phyloP scores from a whole-genome alignment of 495 filamentous ascomycete genomes.

The Lichina pygmaea region DNA sequence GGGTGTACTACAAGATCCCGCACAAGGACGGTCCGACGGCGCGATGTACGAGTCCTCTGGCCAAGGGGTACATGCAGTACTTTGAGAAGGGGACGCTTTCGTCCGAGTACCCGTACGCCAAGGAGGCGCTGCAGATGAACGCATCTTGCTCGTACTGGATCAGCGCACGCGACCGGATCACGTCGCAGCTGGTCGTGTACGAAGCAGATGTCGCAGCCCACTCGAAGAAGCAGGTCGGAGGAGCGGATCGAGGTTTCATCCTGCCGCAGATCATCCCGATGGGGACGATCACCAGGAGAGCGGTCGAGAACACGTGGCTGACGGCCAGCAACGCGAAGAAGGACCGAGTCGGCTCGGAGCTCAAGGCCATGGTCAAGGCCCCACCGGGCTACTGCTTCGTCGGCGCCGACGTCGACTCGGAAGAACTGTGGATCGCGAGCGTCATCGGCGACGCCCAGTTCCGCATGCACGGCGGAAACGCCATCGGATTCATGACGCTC shows the following conservation, averaged over 20 bases:
- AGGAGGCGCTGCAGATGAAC: conserved; percentile 93
- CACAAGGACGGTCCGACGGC: conserved; percentile 83
- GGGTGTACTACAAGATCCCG: conserved; percentile 74
- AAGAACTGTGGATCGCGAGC: conserved; percentile 96
- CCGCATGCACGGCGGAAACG: conserved; percentile 79
- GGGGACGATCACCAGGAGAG: conserved; percentile 90
- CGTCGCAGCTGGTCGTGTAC: conserved; percentile 81
- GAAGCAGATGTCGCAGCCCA: conserved; percentile 12
- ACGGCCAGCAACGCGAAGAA: conserved; percentile 90
- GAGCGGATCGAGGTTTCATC: conserved; percentile 45
- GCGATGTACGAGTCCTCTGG: conserved; percentile 59
- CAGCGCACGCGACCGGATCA: conserved; percentile 73
- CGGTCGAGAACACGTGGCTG: conserved; percentile 95
- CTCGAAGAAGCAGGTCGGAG: conserved; percentile 2
- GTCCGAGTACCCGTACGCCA: conserved; percentile 70
- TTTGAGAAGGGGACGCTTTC: conserved; percentile 74
- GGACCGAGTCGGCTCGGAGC: conserved; percentile 85
- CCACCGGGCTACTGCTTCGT: conserved; percentile 82
- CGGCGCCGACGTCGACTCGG: conserved; percentile 93
- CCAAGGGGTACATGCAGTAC: conserved; percentile 70
- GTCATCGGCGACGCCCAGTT: conserved; percentile 88
- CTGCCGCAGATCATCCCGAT: conserved; percentile 98
- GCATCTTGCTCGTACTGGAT: conserved; percentile 98
- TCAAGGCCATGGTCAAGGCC: conserved; percentile 90
- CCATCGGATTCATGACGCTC: conserved; percentile 95